phyloP scores from a whole-genome alignment of 208 protist species.

The Leishmania gerbilli region DNA sequence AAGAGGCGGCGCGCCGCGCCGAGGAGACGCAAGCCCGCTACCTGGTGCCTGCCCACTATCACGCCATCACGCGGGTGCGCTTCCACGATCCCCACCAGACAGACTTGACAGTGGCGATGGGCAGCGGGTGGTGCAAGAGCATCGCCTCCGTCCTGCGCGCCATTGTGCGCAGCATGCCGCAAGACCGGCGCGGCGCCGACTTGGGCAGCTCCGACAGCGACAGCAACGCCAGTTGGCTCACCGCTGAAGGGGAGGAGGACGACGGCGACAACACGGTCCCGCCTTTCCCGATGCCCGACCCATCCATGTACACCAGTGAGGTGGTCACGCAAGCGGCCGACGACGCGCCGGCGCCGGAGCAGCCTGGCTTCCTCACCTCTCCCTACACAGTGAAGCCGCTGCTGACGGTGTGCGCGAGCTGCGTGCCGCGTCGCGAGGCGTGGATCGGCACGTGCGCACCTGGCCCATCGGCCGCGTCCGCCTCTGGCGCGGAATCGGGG shows the following conservation, averaged over 20 bases:
- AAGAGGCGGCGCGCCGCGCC: slow-evolving; percentile 37
- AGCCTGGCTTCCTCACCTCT: slow-evolving; percentile 29
- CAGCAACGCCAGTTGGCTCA: slow-evolving; percentile 2
- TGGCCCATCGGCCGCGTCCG: slow-evolving; percentile 8
- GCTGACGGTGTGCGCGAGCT: slow-evolving; percentile 74
- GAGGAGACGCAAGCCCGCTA: slow-evolving; percentile 48
- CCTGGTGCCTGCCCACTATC: slow-evolving; percentile 48
- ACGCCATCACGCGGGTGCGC: slow-evolving; percentile 80
- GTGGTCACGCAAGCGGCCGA: slow-evolving; percentile 6
- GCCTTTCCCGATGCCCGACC: slow-evolving; percentile 9
- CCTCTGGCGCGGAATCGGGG: not conserved
- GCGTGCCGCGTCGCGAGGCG: slow-evolving; percentile 68
- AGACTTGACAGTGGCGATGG: slow-evolving; percentile 62
- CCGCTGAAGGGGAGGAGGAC: slow-evolving; percentile 23
- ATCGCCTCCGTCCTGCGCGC: slow-evolving; percentile 54
- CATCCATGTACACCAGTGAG: slow-evolving; percentile 4
- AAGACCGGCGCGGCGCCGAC: slow-evolving; percentile 7
- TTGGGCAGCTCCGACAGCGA: not conserved
- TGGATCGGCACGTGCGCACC: slow-evolving; percentile 49
- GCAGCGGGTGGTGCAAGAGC: slow-evolving; percentile 51
- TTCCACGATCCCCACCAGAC: slow-evolving; percentile 57
- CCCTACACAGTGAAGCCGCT: slow-evolving; percentile 72
- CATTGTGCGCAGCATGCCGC: slow-evolving; percentile 39
- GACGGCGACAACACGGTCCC: slow-evolving; percentile 8
- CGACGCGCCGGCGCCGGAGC: slow-evolving; percentile 3